Evolutionary conservation across 164 flowering plant genomes (phyloP).

Genomic region (Magnolia sinica): DNA sequence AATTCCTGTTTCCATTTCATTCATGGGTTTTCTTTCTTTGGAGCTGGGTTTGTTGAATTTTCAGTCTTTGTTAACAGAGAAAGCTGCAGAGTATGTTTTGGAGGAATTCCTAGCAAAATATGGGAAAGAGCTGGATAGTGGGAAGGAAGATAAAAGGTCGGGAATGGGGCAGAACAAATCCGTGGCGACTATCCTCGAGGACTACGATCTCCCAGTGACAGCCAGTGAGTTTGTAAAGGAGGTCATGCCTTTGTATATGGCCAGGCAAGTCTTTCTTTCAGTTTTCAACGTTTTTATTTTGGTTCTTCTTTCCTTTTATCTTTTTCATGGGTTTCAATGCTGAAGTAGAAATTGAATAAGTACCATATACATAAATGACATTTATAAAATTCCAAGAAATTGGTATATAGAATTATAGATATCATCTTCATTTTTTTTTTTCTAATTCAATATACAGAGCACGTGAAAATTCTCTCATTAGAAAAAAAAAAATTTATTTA

Average conservation of each 20-base stretch:
- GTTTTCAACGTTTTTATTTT: neutral
- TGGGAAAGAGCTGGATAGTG: conserved; percentile 49
- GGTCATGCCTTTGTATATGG: conserved; percentile 44
- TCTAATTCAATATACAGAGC: no score
- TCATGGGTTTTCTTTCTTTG: neutral
- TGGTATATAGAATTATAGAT: no score
- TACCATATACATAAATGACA: no score
- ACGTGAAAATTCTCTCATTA: no score
- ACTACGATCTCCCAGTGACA: conserved; percentile 61
- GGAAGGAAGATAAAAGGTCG: conserved; percentile 47
- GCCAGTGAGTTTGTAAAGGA: conserved; percentile 44
- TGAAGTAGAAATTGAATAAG: no score
- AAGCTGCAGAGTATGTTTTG: conserved; percentile 37
- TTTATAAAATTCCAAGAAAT: no score
- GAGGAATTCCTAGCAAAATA: conserved; percentile 49
- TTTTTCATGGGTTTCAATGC: no score
- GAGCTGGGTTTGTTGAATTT: neutral
- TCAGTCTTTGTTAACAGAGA: conserved; percentile 34
- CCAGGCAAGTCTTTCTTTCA: conserved; percentile 28
- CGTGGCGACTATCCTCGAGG: conserved; percentile 35
- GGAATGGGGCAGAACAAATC: conserved; percentile 51
- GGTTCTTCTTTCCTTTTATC: no score
- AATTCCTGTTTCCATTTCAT: neutral
- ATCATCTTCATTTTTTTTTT: no score
- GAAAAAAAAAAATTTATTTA: no score